Conservation (phyloP, 2,329 filamentous ascomycete species). For the Grosmannia huntii region DNA sequence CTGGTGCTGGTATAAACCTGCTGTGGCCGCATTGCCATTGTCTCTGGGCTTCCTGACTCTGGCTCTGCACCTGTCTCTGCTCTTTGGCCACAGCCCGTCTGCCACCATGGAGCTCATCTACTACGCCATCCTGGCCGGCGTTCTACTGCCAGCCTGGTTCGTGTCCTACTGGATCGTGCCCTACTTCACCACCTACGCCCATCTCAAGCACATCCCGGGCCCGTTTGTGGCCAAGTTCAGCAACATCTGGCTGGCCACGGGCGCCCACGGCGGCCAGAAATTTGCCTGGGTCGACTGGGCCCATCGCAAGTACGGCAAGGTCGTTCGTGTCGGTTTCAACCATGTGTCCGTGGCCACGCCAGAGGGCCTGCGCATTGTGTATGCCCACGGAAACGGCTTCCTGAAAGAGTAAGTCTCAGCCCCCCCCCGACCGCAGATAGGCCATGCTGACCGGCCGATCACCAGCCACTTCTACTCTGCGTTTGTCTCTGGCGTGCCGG, state of each 20-base stretch:
- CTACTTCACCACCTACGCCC: conserved; percentile 8
- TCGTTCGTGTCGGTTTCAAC: conserved; percentile 10
- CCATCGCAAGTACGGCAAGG: conserved; percentile 8
- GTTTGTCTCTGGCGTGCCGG: conserved; percentile 9
- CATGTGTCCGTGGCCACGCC: conserved; percentile 8
- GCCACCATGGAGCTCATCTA: conserved; percentile 4
- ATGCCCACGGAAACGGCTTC: conserved; percentile 11
- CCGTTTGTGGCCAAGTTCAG: conserved; percentile 9
- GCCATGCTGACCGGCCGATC: not conserved
- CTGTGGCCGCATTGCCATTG: not conserved
- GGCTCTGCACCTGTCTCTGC: not conserved
- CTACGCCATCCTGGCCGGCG: conserved; percentile 5
- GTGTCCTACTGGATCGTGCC: conserved; percentile 9
- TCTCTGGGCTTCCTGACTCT: not conserved
- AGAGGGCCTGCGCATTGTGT: conserved; percentile 7
- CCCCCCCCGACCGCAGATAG: not conserved
- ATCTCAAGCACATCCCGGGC: conserved; percentile 7
- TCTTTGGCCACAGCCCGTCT: not conserved
- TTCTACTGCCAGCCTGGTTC: conserved; percentile 4
- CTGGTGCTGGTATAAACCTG: not conserved
- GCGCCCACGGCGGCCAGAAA: conserved; percentile 6
- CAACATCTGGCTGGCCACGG: conserved; percentile 8
- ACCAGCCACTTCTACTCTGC: conserved; percentile 8
- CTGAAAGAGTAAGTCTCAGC: conserved; percentile 5
- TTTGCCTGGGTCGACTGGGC: conserved; percentile 8